phyloP scores from a whole-genome alignment of 1,139 yeast genomes.

The Candida albicans region DNA sequence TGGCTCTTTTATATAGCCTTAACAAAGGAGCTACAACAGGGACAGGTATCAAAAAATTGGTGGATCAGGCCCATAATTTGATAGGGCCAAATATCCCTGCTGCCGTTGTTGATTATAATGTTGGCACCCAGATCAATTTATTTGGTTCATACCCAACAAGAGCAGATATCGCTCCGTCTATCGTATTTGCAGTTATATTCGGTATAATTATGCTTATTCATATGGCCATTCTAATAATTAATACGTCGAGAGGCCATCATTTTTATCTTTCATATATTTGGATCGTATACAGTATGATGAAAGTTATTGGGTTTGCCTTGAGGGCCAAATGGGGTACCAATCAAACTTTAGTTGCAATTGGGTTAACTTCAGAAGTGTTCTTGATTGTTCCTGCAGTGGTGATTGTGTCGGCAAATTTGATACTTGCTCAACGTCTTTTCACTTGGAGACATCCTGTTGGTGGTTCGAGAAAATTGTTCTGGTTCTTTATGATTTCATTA shows the following conservation, averaged over 20 bases:
- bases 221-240: constrained; percentile 27
- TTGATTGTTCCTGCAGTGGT: constrained; percentile 35
- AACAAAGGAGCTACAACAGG: constrained; percentile 22
- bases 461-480: constrained; percentile 39
- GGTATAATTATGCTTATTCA: constrained; percentile 28
- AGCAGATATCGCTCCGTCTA: constrained; percentile 31
- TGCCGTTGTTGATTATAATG: constrained; percentile 20
- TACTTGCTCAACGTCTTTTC: constrained; percentile 43
- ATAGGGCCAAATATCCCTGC: constrained; percentile 25
- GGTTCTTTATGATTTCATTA: constrained; percentile 33
- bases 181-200: constrained; percentile 32
- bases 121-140: constrained; percentile 25
- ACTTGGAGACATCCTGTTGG: constrained; percentile 53
- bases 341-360: constrained; percentile 25
- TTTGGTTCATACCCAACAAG: constrained; percentile 38
- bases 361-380: constrained; percentile 35
- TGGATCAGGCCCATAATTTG: constrained; percentile 21
- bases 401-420: constrained; percentile 38
- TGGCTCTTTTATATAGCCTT: constrained; percentile 16
- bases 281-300: constrained; percentile 29
- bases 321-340: constrained; percentile 33
- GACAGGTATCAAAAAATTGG: constrained; percentile 23
- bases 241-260: constrained; percentile 36
- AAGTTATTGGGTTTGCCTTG: constrained; percentile 31
- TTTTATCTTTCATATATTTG: constrained; percentile 36